These are phyloP conservation scores for Vitis hybrid DNA, from an alignment of 177 flowering plant species.

Conservation along the genomic window DNA sequence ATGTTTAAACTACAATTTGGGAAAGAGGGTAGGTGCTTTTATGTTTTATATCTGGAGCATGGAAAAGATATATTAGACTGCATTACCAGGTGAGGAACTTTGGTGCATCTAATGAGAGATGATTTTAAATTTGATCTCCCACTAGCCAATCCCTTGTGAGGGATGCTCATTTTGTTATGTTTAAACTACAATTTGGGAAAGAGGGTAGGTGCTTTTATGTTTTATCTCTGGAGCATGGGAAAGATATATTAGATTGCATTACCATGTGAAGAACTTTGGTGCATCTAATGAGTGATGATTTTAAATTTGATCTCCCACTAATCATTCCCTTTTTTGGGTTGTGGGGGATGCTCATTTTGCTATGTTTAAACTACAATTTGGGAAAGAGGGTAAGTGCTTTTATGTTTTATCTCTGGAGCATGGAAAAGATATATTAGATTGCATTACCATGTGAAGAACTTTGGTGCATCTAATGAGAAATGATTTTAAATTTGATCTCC, in stretches of 20 bases:
- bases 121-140: too few species aligned
- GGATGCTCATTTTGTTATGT: too few species aligned
- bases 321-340: too few species aligned
- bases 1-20: too few species aligned
- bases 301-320: too few species aligned
- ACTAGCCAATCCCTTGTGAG: too few species aligned
- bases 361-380: too few species aligned
- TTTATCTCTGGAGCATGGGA: background rate
- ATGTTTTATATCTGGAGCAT: background rate
- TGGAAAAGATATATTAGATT: background rate
- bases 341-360: too few species aligned
- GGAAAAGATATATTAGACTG: background rate
- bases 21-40: background rate
- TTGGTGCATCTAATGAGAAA: background rate
- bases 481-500: too few species aligned
- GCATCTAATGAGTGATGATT: too few species aligned
- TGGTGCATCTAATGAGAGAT: background rate
- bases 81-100: background rate
- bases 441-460: background rate
- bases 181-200: too few species aligned
- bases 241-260: background rate
- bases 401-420: background rate
- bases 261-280: too few species aligned
- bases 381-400: background rate
- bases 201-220: background rate